Percentiles rank a stretch among this genome's conserved stretches.
These are phyloP conservation scores for Paraconiothyrium brasiliense DNA, from an alignment of 2,329 filamentous ascomycete species.

Conservation along the genomic window DNA sequence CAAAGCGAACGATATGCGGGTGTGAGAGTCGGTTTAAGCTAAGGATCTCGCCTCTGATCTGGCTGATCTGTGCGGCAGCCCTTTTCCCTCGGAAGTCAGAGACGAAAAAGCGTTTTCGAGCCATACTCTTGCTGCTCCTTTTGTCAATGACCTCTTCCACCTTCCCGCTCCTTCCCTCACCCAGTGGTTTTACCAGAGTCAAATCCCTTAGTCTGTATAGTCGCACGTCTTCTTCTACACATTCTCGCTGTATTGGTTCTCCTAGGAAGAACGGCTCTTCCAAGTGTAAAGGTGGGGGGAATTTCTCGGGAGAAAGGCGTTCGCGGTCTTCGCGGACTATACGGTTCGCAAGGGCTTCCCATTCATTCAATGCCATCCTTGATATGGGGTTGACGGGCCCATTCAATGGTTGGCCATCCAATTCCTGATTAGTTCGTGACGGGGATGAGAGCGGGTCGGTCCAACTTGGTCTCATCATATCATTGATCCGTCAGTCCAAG, in stretches of 20 bases:
- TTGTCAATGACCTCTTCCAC: not conserved
- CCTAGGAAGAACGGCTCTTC: not conserved
- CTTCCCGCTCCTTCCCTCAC: not conserved
- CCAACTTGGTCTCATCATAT: too few relatives aligned
- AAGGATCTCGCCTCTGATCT: not conserved
- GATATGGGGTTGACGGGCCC: not conserved
- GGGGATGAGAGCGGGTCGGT: too few relatives aligned
- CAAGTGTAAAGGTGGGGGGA: not conserved
- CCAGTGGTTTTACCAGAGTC: not conserved
- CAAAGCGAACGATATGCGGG: not conserved
- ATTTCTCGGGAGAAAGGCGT: not conserved
- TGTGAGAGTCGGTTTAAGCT: slow-evolving; percentile 4
- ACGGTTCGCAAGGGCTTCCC: not conserved
- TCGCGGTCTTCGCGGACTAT: not conserved
- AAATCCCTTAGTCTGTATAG: not conserved
- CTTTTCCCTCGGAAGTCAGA: not conserved
- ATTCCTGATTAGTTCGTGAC: too few relatives aligned
- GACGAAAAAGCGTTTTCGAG: slow-evolving; percentile 2
- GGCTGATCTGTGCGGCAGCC: not conserved
- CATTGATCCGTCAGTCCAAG: too few relatives aligned
- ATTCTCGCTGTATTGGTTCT: not conserved
- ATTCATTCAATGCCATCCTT: not conserved
- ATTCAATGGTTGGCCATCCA: too few relatives aligned
- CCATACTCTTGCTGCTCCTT: not conserved
- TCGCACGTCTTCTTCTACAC: not conserved